phyloP scores from a whole-genome alignment of 2,329 filamentous ascomycete genomes.

The Aspergillus persii region DNA sequence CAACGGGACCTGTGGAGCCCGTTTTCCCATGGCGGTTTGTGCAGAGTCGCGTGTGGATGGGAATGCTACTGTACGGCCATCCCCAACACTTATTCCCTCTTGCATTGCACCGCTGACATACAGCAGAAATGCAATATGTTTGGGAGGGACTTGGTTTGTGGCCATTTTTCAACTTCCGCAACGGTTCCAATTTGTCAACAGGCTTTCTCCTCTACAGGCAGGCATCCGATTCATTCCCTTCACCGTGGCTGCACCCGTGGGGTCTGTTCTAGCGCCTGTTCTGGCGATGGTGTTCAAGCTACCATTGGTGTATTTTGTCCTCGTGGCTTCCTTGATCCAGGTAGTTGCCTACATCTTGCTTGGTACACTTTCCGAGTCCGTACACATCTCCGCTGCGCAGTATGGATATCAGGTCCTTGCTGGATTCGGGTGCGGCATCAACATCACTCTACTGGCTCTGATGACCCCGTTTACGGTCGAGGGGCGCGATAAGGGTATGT shows the following conservation, averaged over 20 bases:
- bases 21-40: slow-evolving; percentile 15
- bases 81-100: not conserved
- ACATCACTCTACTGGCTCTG: too few species aligned
- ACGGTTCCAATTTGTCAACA: slow-evolving; percentile 8
- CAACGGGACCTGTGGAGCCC: slow-evolving; percentile 1
- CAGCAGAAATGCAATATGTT: not conserved
- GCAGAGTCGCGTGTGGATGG: slow-evolving; percentile 12
- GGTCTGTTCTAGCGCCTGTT: not conserved
- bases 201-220: slow-evolving; percentile 2
- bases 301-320: too few species aligned
- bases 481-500: too few species aligned
- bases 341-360: not conserved
- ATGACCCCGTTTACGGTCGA: too few species aligned
- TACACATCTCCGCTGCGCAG: not conserved
- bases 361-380: not conserved
- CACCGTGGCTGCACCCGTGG: not conserved
- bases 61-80: slow-evolving; percentile 10
- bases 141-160: not conserved
- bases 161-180: slow-evolving; percentile 9
- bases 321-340: too few species aligned
- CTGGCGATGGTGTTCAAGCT: too few species aligned
- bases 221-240: slow-evolving; percentile 7
- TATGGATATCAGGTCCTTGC: slow-evolving; percentile 10
- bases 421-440: not conserved
- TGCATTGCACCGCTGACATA: not conserved